A percentile compares a stretch with the other conserved stretches of the same genome.
Evolutionary conservation across 305 asterid species (phyloP).

Genomic region (Nicotiana rustica): DNA sequence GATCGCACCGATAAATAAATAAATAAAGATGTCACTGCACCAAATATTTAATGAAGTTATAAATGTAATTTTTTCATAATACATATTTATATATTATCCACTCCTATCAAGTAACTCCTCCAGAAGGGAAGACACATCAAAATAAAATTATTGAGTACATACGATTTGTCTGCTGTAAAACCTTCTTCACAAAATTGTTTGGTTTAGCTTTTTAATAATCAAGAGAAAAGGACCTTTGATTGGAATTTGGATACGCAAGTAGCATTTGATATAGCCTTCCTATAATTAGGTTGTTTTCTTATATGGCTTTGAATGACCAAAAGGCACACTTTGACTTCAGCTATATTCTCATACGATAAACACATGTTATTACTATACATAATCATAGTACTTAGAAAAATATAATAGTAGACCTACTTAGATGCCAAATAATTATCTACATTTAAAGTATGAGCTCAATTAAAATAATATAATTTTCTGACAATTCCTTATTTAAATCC

Average conservation of each 20-base stretch:
- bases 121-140: no score
- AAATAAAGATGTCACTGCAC: no score
- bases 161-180: background rate
- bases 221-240: background rate
- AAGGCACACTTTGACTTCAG: background rate
- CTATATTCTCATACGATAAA: background rate
- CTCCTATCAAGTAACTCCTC: no score
- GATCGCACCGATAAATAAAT: no score
- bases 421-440: background rate
- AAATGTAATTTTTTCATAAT: no score
- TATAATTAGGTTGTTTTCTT: background rate
- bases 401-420: constrained; percentile 15
- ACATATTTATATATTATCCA: no score
- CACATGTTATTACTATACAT: background rate
- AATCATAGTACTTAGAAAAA: constrained; percentile 12
- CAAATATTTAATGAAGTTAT: no score
- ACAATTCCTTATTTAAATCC: background rate
- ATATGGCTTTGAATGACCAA: background rate
- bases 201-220: background rate
- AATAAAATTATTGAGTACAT: no score
- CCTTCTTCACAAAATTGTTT: background rate
- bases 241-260: background rate
- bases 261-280: background rate
- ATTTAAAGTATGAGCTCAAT: constrained; percentile 25
- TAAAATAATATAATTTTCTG: background rate